Conservation (phyloP, 306 rosid genomes). For the Luffa aegyptiaca region DNA sequence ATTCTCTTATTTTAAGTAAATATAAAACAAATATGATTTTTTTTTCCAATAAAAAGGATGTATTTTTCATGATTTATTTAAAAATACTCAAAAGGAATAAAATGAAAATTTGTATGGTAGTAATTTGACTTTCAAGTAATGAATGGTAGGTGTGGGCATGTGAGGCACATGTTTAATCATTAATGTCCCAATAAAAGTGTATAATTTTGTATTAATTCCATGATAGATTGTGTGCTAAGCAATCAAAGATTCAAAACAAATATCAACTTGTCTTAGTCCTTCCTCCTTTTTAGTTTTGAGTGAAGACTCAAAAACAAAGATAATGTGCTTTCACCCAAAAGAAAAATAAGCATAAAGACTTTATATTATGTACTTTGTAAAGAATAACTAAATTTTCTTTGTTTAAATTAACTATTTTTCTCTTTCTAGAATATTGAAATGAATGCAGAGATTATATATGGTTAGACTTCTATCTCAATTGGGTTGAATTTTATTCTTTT, state of each 20-base stretch:
- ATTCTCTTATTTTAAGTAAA: neutral
- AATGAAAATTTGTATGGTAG: neutral
- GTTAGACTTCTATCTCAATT: neutral
- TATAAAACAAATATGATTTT: too few relatives aligned
- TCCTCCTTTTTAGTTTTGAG: neutral
- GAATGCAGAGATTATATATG: neutral
- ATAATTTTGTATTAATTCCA: neutral
- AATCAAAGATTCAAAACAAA: neutral
- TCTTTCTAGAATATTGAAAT: neutral
- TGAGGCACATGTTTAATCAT: slow-evolving; percentile 24
- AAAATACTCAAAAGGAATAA: neutral
- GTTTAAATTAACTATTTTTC: neutral
- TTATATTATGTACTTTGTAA: neutral
- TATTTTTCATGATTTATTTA: neutral
- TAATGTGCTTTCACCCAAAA: neutral
- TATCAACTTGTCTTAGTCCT: neutral
- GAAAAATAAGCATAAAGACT: neutral
- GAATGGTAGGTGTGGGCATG: slow-evolving; percentile 10
- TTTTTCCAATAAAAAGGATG: neutral
- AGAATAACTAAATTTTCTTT: neutral
- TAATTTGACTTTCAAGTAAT: neutral
- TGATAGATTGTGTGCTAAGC: slow-evolving; percentile 3
- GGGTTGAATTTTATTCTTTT: too few relatives aligned
- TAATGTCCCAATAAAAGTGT: slow-evolving; percentile 10
- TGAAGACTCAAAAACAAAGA: neutral